Conservation (phyloP, 2,329 filamentous ascomycete species). For the Paraconiothyrium brasiliense region DNA sequence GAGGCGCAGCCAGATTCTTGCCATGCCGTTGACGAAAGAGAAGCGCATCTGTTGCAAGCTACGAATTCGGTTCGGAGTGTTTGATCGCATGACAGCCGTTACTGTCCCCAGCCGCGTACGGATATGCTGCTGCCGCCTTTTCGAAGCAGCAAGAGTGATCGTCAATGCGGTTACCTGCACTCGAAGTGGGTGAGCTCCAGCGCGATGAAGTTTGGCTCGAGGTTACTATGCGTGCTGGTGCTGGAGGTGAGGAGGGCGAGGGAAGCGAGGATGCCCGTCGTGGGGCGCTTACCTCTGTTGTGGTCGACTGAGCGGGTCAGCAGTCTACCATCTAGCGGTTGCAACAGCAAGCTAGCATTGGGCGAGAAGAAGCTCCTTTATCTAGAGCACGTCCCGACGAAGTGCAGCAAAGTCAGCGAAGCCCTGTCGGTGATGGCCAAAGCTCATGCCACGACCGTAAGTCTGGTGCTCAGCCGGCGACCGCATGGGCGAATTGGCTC, state of each 20-base stretch:
- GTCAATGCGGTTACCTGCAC: background rate
- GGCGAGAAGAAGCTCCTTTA: background rate
- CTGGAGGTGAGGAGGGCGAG: background rate
- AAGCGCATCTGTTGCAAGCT: background rate
- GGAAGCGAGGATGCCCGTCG: background rate
- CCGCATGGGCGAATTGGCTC: background rate
- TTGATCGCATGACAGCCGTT: background rate
- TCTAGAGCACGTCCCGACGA: background rate
- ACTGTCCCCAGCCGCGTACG: background rate
- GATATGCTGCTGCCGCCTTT: background rate
- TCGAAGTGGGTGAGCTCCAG: background rate
- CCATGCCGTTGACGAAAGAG: background rate
- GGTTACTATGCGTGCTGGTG: background rate
- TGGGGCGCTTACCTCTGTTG: slow-evolving; percentile 8
- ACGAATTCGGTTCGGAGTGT: background rate
- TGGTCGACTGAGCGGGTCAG: background rate
- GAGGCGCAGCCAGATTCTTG: background rate
- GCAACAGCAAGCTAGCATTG: background rate
- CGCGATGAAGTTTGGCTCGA: background rate
- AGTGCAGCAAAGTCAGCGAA: background rate
- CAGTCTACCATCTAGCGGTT: background rate
- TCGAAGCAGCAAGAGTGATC: background rate
- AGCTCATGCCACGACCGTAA: background rate
- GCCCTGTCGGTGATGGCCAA: background rate
- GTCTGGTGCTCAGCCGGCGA: background rate